These are phyloP conservation scores for Oryza brachyantha DNA, from an alignment of 176 grass and related monocot genomes.

Conservation along the genomic window DNA sequence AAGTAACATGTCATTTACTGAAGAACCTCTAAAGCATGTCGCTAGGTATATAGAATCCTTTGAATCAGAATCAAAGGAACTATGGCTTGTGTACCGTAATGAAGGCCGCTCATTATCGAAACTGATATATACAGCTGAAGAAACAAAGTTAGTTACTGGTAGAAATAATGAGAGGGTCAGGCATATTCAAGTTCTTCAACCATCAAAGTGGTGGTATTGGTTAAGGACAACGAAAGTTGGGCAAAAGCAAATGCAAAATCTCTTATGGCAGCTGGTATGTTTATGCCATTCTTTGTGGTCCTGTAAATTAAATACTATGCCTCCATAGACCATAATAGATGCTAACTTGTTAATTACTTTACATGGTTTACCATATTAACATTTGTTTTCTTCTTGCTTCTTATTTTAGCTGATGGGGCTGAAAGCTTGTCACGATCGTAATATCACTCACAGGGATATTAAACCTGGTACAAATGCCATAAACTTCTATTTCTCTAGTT, in stretches of 20 bases:
- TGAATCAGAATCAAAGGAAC: conserved; percentile 89
- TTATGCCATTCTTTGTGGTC: conserved; percentile 20
- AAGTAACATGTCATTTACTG: conserved; percentile 44
- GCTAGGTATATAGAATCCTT: conserved; percentile 98
- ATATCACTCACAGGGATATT: conserved; percentile 95
- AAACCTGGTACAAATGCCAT: conserved; percentile 77
- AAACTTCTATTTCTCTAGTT: conserved; percentile 16
- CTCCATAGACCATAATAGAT: conserved; percentile 6
- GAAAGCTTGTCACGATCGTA: conserved; percentile 88
- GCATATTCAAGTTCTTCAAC: conserved; percentile 68
- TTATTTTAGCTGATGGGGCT: conserved; percentile 73
- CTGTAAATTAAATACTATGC: conserved; percentile 1
- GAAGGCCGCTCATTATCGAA: conserved; percentile 88
- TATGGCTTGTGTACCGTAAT: conserved; percentile 92
- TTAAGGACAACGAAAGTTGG: conserved; percentile 82
- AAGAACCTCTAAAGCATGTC: conserved; percentile 79
- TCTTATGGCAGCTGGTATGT: conserved; percentile 92
- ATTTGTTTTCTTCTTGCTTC: conserved; percentile 4
- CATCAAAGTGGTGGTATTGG: conserved; percentile 96
- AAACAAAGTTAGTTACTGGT: conserved; percentile 70
- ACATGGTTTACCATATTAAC: neutral
- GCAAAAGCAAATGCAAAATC: conserved; percentile 81
- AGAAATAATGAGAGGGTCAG: conserved; percentile 60
- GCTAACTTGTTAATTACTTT: conserved; percentile 13
- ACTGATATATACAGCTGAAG: conserved; percentile 85